A percentile compares a stretch with the other conserved stretches of the same genome.
Evolutionary conservation across 208 protist species (phyloP).

Genomic region (Crithidia fasciculata): DNA sequence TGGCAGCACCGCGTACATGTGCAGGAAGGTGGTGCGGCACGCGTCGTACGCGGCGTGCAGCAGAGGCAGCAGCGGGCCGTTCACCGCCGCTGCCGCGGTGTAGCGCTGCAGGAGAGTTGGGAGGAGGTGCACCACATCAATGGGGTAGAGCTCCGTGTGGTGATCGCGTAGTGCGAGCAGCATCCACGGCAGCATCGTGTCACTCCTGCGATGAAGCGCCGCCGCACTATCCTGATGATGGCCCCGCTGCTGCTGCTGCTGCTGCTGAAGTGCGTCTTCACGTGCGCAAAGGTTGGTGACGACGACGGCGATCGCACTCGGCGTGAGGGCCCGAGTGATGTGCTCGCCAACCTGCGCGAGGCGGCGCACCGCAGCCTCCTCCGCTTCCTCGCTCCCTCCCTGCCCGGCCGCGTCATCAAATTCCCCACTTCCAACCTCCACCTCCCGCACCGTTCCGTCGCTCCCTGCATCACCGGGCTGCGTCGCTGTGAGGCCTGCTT

Average conservation of each 20-base stretch:
- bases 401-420: neutral
- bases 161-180: slow-evolving; percentile 43
- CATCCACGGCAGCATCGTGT: slow-evolving; percentile 57
- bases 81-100: neutral
- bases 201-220: too few species aligned
- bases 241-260: neutral
- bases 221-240: slow-evolving; percentile 8
- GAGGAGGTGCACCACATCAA: slow-evolving; percentile 72
- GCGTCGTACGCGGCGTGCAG: slow-evolving; percentile 73
- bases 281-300: slow-evolving; percentile 39
- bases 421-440: neutral
- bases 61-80: slow-evolving; percentile 13
- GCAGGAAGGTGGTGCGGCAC: slow-evolving; percentile 69
- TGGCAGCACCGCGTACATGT: slow-evolving; percentile 58
- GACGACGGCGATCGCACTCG: slow-evolving; percentile 68
- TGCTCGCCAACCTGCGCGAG: slow-evolving; percentile 24
- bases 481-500: neutral
- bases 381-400: neutral
- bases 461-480: neutral
- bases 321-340: slow-evolving; percentile 46
- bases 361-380: slow-evolving; percentile 10
- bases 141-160: slow-evolving; percentile 67
- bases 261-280: slow-evolving; percentile 4
- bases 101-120: slow-evolving; percentile 45
- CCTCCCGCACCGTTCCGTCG: neutral